Base-by-base conservation (phyloP, 345 rosid species). In the Eucalyptus shirleyi region DNA sequence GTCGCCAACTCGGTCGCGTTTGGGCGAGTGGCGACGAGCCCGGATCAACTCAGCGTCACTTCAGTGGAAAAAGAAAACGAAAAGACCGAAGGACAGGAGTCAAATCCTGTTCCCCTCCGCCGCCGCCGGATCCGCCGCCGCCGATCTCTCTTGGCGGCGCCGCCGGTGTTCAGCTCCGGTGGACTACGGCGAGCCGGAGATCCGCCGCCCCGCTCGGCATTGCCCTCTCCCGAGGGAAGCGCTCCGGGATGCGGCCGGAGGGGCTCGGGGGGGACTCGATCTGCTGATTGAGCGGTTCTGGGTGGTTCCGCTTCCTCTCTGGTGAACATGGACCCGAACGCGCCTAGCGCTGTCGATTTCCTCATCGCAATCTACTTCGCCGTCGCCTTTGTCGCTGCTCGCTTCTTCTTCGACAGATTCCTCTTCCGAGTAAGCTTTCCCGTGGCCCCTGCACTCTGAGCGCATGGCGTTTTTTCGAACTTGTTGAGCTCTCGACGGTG, bases 401-500 rank as follows among this genome's bases (percentile, higher is more conserved):
- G 98, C 81, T 95, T 93, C 92, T 56, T 95, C 86, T 94, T 97
- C 65, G 99, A 98, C 91, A 93, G 92, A 92, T 96, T 93, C 96
- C 88, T 97, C 92, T 98, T 95, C 93, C 97, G 95, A 56, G 99
- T 98, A 95, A 92, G 95, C 65, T 88, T 81, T 89, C 65, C 50
- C 47, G 40, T 91, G 30, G 37, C 16, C 10, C 42, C 69, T 13
- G 9, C 49, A 13, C 49, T 81, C 87, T 14, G 51, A 69, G 89
- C 83, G 30, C 50, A 9, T 87, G 26, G 51, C 30, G 5, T 24
- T 51, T 44, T 80, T 34, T 77, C 86, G 30, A 77, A 77, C n/a
- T 59, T 88, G 77, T 88, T 88, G 62, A 67, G 47, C 87, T 77
- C 15, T 77, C 83, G 32, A 62, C 16, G 44, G 40, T 77, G 47